Conservation (phyloP, 768 basidiomycete genomes). For the Coprinopsis cinerea region DNA sequence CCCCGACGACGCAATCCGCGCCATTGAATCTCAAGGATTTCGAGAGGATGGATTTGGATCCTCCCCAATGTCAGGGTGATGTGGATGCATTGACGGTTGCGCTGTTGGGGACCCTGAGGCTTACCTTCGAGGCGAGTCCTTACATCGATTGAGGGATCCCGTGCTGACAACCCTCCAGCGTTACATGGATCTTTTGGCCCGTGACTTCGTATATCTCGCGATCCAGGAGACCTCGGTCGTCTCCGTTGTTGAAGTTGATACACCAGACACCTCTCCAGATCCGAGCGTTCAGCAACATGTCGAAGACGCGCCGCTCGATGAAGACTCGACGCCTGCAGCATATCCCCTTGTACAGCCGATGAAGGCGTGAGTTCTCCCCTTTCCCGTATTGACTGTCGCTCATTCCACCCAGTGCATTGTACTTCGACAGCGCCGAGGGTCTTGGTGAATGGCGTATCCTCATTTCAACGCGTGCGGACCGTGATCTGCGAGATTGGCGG, state of each 20-base stretch:
- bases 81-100: not conserved
- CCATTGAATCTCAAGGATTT: not conserved
- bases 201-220: not conserved
- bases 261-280: not conserved
- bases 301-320: not conserved
- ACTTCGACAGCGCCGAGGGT: slow-evolving; percentile 52
- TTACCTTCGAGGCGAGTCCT: not conserved
- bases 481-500: slow-evolving; percentile 41
- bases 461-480: slow-evolving; percentile 45
- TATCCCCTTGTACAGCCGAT: slow-evolving; percentile 47
- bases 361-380: slow-evolving; percentile 34
- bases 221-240: not conserved
- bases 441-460: slow-evolving; percentile 64
- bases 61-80: not conserved
- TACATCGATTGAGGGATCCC: not conserved
- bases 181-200: not conserved
- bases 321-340: slow-evolving; percentile 13
- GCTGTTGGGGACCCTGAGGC: not conserved
- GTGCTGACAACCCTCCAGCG: not conserved
- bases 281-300: not conserved
- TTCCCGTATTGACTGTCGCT: not conserved
- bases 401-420: slow-evolving; percentile 32
- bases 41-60: not conserved
- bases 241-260: not conserved
- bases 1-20: not conserved